Base-by-base conservation (phyloP, 257 asterid genomes). In the Solanum paucissectum region DNA sequence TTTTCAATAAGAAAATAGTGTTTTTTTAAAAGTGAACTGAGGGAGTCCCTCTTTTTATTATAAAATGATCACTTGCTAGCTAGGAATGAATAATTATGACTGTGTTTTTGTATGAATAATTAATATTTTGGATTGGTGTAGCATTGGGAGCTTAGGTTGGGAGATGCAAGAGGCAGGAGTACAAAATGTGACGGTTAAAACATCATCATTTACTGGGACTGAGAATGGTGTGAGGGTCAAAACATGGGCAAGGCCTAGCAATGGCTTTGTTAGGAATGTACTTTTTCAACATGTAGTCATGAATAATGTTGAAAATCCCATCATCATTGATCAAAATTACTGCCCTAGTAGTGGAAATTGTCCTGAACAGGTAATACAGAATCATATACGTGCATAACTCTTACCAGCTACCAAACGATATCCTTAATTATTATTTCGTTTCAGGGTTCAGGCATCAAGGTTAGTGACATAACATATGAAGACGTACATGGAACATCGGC, bases 301-400 rank as follows among this genome's bases (percentile, higher is more conserved):
- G 98, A 83, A 76, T 55, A 89, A 93, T 89, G 96, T 94, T 83
- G 87, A 91, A 37, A 95, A 95, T 85, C 95, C 98, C 29, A 93
- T 95, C 12, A 89, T 95, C 1, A 94, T 95, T 21, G 96, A 95
- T 91, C 96, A 95, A 68, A 89, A 95, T 85, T 95, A 95, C 84
- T 95, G 96, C 88, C 95, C 95, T 10, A 34, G 49, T 62, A 83
- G 89, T 85, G 77, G 46, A 71, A 88, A 90, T 38, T 92, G 96
- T 64, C 95, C 96, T 21, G 91, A 89, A 6, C 91, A 94, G 95
- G 97, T 94, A 87, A 29, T 14, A 12, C 7, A 38, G 2, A n/a
- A 33, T 36, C 29, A 40, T 42, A 46, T 13, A 46, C 20, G 20
- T 13, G 7, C 7, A 46, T 46, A 46, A 46, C 20, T 13, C 58